Conservation (phyloP, 106 monocot genomes). For the Dendrobium chrysotoxum region DNA sequence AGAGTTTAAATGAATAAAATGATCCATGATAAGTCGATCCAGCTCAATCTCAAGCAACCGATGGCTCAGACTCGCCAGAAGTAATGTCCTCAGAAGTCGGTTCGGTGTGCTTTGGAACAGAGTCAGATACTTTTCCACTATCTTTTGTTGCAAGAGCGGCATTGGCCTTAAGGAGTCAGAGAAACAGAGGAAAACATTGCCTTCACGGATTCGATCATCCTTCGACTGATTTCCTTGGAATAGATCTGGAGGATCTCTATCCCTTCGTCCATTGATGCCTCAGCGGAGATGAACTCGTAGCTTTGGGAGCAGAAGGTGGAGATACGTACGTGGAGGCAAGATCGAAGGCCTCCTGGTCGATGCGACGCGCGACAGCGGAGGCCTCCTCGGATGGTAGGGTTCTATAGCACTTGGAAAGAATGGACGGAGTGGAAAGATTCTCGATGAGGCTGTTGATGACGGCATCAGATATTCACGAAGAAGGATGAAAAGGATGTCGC, state of each 20-base stretch:
- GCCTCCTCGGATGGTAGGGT: conserved; percentile 23
- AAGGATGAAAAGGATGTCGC: not conserved
- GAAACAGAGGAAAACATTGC: not conserved
- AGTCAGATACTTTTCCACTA: not conserved
- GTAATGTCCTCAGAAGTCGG: conserved; percentile 2
- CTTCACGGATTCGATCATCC: conserved; percentile 35
- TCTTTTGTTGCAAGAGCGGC: not conserved
- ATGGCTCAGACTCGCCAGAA: not conserved
- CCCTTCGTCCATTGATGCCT: conserved; percentile 27
- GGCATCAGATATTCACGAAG: conserved; percentile 50
- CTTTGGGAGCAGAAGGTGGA: not conserved
- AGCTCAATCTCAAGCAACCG: conserved; percentile 8
- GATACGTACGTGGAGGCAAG: conserved; percentile 11
- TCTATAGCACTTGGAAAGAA: conserved; percentile 48
- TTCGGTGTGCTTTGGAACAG: not conserved
- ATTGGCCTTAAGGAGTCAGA: not conserved
- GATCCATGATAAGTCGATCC: not conserved
- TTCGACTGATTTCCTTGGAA: conserved; percentile 50
- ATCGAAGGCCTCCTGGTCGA: conserved; percentile 42
- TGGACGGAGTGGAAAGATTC: conserved; percentile 28
- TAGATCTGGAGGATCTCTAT: conserved; percentile 39
- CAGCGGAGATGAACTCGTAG: not conserved
- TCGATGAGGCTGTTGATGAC: conserved; percentile 47
- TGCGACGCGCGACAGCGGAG: conserved; percentile 12
- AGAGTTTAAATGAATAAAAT: not conserved